Evolutionary conservation across 1,139 yeast species (phyloP).

Genomic region (Pneumocystis jirovecii): DNA sequence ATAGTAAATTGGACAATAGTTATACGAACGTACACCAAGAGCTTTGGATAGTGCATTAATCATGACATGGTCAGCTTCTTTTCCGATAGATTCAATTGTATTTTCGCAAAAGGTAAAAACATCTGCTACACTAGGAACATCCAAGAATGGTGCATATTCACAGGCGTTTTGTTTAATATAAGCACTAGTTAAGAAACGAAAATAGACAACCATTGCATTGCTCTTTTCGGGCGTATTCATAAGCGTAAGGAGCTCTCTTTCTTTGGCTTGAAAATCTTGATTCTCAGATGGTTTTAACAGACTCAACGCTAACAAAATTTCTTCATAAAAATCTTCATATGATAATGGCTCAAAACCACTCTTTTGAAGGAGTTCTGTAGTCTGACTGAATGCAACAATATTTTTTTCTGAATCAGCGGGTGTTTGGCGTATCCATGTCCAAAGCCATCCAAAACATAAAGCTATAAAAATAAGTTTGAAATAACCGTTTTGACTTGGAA

Average conservation of each 20-base stretch:
- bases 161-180: conserved; percentile 16
- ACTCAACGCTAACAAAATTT: conserved; percentile 9
- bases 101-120: conserved; percentile 14
- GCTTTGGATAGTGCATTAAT: conserved; percentile 18
- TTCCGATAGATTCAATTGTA: conserved; percentile 17
- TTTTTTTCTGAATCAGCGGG: not conserved
- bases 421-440: not conserved
- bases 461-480: not conserved
- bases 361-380: not conserved
- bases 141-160: conserved; percentile 16
- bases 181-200: conserved; percentile 18
- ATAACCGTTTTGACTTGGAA: not conserved
- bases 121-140: conserved; percentile 8
- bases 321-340: conserved; percentile 16
- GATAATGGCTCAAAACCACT: conserved; percentile 14
- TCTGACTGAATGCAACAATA: not conserved
- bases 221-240: conserved; percentile 14
- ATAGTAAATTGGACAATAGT: conserved; percentile 8
- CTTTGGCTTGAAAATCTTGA: conserved; percentile 2
- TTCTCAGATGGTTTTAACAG: conserved; percentile 5
- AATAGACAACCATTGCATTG: conserved; percentile 16
- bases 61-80: conserved; percentile 15
- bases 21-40: conserved; percentile 8
- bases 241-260: conserved; percentile 9
- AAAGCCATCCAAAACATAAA: conserved; percentile 1